A percentile compares a stretch with the other conserved stretches of the same genome.
phyloP scores from a whole-genome alignment of 148 eudicot species.

The Chenopodium album region DNA sequence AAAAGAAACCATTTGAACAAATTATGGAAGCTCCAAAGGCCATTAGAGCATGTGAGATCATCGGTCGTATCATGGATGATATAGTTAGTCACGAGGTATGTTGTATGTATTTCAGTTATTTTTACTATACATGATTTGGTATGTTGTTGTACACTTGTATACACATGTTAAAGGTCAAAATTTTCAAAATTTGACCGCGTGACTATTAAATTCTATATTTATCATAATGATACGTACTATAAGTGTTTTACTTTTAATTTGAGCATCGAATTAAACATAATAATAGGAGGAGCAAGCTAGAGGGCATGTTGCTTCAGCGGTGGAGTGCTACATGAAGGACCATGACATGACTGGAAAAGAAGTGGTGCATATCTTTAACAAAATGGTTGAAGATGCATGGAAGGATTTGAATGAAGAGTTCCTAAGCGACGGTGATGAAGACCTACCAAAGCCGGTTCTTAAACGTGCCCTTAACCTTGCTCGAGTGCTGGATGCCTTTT shows the following conservation, averaged over 20 bases:
- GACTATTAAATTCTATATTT: too few relatives aligned
- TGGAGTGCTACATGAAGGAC: conserved; percentile 42
- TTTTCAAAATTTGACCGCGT: too few relatives aligned
- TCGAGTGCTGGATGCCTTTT: conserved; percentile 27
- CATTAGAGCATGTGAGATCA: conserved; percentile 15
- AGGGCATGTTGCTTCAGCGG: conserved; percentile 34
- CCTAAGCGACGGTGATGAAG: background rate
- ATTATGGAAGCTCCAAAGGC: conserved; percentile 18
- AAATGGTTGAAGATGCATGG: conserved; percentile 38
- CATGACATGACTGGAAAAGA: conserved; percentile 22
- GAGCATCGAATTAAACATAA: too few relatives aligned
- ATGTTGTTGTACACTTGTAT: too few relatives aligned
- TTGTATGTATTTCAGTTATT: background rate
- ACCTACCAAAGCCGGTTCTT: conserved; percentile 22
- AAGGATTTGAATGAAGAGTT: conserved; percentile 35
- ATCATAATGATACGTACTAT: too few relatives aligned
- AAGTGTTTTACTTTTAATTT: too few relatives aligned
- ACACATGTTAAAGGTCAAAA: too few relatives aligned
- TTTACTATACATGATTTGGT: too few relatives aligned
- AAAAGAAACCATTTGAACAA: conserved; percentile 28
- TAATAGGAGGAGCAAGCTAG: conserved; percentile 35
- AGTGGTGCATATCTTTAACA: conserved; percentile 23
- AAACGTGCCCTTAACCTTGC: conserved; percentile 24
- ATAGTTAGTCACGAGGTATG: conserved; percentile 32
- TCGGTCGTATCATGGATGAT: conserved; percentile 25